Base-by-base conservation (phyloP, 352 stramenopile species). In the Phytophthora citrophthora region DNA sequence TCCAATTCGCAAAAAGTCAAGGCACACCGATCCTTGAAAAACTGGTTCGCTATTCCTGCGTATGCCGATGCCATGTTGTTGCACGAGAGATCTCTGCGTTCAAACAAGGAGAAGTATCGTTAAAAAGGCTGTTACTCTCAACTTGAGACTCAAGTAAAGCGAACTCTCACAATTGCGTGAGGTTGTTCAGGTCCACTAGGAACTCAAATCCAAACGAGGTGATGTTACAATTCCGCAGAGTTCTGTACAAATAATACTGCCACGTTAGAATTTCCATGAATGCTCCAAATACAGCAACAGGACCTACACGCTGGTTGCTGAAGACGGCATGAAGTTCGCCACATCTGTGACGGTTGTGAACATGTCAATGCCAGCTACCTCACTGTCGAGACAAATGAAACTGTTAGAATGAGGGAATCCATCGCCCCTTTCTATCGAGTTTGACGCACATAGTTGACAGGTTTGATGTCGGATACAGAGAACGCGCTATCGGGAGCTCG, bases 171-270 rank as follows among this genome's bases (percentile, higher is more conserved):
- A 81, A 29, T 20, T 62, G 38, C 24, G 56, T 64, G 12, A 84
- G 23, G 11, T 56, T 69, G 39, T 59, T 59, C 40, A 74, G 36
- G 15, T 46, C 53, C n/a, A 31, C 24, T 5, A 68, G 51, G 46
- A 86, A 81, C 26, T 75, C 60, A 26, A 63, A 73, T 1, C 61
- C 64, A 40, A 81, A 74, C n/a, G 29, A 68, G n/a, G 53, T 68
- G 20, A 86, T 72, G 40, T 76, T 83, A 49, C 71, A 83, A 24
- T 74, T 77, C 27, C 65, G 62, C 49, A 86, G 54, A 12, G 68
- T 76, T 18, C 74, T 83, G 46, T 18, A 18, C 26, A 36, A 26
- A 34, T 0, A 12, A 34, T 12, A 34, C 29, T 20, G 20, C 20
- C 20, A 34, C 29, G 29, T 34, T 34, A 34, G 29, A 34, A 13